Conservation (phyloP, 2,329 filamentous ascomycete species). For the Fusarium cicatricum region DNA sequence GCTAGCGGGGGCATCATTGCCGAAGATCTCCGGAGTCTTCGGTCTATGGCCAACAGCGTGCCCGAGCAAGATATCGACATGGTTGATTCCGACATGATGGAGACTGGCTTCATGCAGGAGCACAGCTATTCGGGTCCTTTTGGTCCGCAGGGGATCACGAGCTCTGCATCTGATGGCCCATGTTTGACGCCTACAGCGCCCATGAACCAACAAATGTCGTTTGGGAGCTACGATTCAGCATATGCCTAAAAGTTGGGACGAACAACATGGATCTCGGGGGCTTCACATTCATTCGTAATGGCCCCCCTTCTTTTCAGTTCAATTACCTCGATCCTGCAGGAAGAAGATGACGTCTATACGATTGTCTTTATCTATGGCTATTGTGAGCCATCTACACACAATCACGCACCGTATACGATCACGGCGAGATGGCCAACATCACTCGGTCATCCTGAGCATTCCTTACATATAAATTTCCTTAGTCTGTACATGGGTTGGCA, state of each 20-base stretch:
- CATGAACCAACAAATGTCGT: constrained; percentile 25
- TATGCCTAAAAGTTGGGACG: constrained; percentile 5
- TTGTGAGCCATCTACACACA: background rate
- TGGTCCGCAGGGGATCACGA: constrained; percentile 35
- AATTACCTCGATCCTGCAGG: background rate
- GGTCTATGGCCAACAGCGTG: constrained; percentile 43
- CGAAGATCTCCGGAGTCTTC: constrained; percentile 48
- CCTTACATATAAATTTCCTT: constrained; percentile 9
- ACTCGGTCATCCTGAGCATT: constrained; percentile 2
- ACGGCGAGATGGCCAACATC: background rate
- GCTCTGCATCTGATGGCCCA: constrained; percentile 30
- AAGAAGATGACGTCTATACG: no score
- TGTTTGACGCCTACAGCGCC: constrained; percentile 34
- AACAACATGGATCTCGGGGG: background rate
- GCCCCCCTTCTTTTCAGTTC: background rate
- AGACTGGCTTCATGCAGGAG: constrained; percentile 37
- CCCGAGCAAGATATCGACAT: constrained; percentile 49
- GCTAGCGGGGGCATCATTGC: constrained; percentile 47
- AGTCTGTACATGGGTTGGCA: constrained; percentile 9
- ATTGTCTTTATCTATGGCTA: background rate
- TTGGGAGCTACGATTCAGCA: constrained; percentile 25
- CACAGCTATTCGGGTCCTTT: constrained; percentile 34
- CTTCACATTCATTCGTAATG: no score
- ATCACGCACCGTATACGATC: background rate
- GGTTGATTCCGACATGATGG: constrained; percentile 47